A percentile compares a stretch with the other conserved stretches of the same genome.
Evolutionary conservation across 208 protist species (phyloP).

Genomic region (Zelonia costaricensis): DNA sequence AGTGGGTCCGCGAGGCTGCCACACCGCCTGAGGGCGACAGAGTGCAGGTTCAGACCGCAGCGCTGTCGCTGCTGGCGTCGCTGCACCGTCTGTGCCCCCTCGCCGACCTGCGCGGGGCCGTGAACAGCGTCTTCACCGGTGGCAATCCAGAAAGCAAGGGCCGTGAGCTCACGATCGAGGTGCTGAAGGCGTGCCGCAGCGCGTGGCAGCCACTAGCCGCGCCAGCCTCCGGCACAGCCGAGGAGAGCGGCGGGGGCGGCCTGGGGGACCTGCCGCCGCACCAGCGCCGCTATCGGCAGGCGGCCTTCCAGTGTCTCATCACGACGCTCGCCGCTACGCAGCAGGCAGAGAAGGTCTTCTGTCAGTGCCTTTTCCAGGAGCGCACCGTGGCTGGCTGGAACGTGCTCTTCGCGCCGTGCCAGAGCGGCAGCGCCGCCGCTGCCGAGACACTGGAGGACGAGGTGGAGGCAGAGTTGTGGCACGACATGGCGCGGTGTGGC

Average conservation of each 20-base stretch:
- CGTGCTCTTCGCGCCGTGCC: neutral
- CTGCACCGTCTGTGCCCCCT: constrained; percentile 52
- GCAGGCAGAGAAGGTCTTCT: constrained; percentile 7
- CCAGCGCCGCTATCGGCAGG: constrained; percentile 5
- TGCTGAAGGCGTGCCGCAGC: constrained; percentile 67
- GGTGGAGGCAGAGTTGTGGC: constrained; percentile 1
- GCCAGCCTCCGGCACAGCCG: neutral
- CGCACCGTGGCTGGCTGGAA: constrained; percentile 1
- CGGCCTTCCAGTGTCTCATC: constrained; percentile 9
- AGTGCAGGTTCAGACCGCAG: constrained; percentile 40
- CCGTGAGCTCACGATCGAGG: constrained; percentile 74
- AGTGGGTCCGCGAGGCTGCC: constrained; percentile 31
- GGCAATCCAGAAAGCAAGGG: constrained; percentile 34
- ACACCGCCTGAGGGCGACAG: neutral
- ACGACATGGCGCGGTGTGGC: neutral
- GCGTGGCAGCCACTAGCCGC: constrained; percentile 9
- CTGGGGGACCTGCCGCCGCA: no score
- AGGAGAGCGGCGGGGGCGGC: neutral
- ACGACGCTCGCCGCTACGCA: constrained; percentile 4
- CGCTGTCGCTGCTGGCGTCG: constrained; percentile 69
- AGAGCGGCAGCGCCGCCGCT: neutral
- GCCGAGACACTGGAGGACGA: no score
- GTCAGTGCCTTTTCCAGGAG: constrained; percentile 4
- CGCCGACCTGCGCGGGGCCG: constrained; percentile 33
- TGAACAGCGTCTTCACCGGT: constrained; percentile 52